Evolutionary conservation across 2,329 filamentous ascomycete genomes (phyloP).

Genomic region (Rhynchosporium secalis): DNA sequence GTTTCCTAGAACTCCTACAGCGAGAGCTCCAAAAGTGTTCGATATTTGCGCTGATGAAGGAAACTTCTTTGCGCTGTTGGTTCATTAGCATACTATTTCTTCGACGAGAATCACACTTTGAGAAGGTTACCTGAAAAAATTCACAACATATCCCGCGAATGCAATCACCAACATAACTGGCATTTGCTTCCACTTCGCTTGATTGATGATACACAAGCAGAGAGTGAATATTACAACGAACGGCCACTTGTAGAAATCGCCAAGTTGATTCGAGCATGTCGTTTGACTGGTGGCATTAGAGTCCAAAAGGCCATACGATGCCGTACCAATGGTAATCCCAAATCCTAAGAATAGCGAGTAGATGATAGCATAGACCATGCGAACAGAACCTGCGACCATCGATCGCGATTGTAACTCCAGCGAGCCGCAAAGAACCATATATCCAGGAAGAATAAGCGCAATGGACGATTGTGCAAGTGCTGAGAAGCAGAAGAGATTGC

Average conservation of each 20-base stretch:
- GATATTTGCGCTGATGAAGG: slow-evolving; percentile 70
- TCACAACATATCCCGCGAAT: slow-evolving; percentile 72
- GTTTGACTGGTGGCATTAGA: slow-evolving; percentile 48
- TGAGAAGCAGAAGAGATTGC: slow-evolving; percentile 62
- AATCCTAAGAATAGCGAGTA: slow-evolving; percentile 59
- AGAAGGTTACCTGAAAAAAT: slow-evolving; percentile 59
- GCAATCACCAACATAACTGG: slow-evolving; percentile 76
- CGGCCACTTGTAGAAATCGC: slow-evolving; percentile 60
- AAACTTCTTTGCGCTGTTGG: slow-evolving; percentile 56
- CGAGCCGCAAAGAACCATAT: slow-evolving; percentile 58
- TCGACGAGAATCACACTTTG: not conserved
- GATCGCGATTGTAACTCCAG: slow-evolving; percentile 57
- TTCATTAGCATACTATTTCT: not conserved
- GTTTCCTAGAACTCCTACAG: slow-evolving; percentile 75
- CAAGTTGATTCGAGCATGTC: slow-evolving; percentile 49
- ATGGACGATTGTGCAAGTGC: slow-evolving; percentile 65
- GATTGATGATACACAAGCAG: slow-evolving; percentile 74
- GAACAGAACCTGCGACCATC: slow-evolving; percentile 56
- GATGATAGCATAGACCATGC: slow-evolving; percentile 60
- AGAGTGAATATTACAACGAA: slow-evolving; percentile 75
- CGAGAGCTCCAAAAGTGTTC: slow-evolving; percentile 74
- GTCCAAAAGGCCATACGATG: slow-evolving; percentile 55
- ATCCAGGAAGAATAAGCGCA: slow-evolving; percentile 65
- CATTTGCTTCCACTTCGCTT: slow-evolving; percentile 78
- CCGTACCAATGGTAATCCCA: slow-evolving; percentile 57